Conservation (phyloP, 352 stramenopile species). For the Phytopythium oedochilum region DNA sequence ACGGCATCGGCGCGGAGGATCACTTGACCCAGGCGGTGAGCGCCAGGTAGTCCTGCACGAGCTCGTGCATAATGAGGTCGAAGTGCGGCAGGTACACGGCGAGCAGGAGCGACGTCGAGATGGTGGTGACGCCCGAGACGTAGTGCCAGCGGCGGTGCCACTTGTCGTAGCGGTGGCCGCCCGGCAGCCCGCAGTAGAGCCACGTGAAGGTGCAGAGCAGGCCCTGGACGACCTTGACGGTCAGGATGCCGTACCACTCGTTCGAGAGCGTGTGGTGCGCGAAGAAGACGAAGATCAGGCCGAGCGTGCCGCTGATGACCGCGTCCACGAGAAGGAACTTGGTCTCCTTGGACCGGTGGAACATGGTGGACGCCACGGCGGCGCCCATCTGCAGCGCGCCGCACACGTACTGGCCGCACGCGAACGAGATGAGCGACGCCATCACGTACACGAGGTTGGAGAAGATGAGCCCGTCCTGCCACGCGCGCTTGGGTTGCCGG, state of each 20-base stretch:
- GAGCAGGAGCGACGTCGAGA: conserved; percentile 69
- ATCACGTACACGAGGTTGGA: conserved; percentile 77
- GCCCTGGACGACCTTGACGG: conserved; percentile 52
- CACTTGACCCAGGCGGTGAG: conserved; percentile 45
- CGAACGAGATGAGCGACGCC: conserved; percentile 62
- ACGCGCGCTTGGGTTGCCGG: conserved; percentile 46
- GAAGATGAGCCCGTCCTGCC: conserved; percentile 77
- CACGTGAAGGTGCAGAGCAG: conserved; percentile 67
- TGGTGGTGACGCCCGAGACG: conserved; percentile 70
- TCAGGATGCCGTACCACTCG: conserved; percentile 73
- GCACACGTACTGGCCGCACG: conserved; percentile 70
- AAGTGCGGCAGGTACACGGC: conserved; percentile 76
- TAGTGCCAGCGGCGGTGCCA: conserved; percentile 85
- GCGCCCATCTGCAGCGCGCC: conserved; percentile 64
- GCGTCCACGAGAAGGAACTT: conserved; percentile 76
- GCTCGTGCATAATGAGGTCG: conserved; percentile 70
- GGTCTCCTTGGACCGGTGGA: conserved; percentile 82
- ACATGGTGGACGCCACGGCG: conserved; percentile 66
- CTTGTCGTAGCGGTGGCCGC: conserved; percentile 65
- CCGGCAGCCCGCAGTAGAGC: conserved; percentile 78
- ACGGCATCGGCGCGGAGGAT: too few species aligned
- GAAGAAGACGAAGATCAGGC: conserved; percentile 64
- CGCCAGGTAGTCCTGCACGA: conserved; percentile 53
- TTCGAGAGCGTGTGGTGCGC: conserved; percentile 59
- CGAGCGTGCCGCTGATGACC: conserved; percentile 70